Percentiles rank a stretch among this genome's conserved stretches.
Evolutionary conservation across 768 basidiomycete species (phyloP).

Genomic region (Rhizopogon salebrosus): DNA sequence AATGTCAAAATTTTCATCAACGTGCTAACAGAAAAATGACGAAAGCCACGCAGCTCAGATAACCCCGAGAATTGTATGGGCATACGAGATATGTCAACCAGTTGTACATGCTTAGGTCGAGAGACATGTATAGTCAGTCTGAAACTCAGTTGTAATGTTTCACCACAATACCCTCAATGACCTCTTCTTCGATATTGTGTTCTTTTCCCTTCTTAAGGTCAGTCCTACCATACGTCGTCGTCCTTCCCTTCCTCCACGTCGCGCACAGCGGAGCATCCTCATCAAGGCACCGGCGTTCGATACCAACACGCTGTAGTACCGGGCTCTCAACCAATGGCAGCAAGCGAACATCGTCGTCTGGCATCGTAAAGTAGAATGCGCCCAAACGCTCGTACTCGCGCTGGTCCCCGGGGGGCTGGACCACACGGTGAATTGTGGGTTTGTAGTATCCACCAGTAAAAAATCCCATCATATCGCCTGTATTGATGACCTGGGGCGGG

Average conservation of each 20-base stretch:
- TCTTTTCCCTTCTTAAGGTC: conserved; percentile 27
- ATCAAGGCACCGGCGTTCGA: conserved; percentile 28
- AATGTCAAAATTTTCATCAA: background rate
- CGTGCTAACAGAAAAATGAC: no score
- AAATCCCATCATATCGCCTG: conserved; percentile 45
- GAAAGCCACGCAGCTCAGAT: no score
- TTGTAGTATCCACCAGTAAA: conserved; percentile 43
- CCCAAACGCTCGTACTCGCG: conserved; percentile 38
- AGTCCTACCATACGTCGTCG: conserved; percentile 36
- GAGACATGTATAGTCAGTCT: background rate
- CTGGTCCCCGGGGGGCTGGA: conserved; percentile 46
- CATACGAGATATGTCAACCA: no score
- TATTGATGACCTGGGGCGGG: conserved; percentile 34
- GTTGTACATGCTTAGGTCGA: background rate
- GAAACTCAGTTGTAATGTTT: conserved; percentile 40
- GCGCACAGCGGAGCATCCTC: conserved; percentile 37
- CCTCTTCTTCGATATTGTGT: conserved; percentile 40
- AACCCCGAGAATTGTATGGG: no score
- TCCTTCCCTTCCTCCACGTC: conserved; percentile 36
- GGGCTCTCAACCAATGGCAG: conserved; percentile 37
- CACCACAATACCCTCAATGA: conserved; percentile 39
- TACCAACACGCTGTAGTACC: conserved; percentile 33
- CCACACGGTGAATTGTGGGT: conserved; percentile 47
- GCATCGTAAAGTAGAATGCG: conserved; percentile 41
- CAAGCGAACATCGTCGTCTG: conserved; percentile 41